Percentiles rank a stretch among this genome's conserved stretches.
phyloP scores from a whole-genome alignment of 495 filamentous ascomycete species.

The Xylaria palmicola region DNA sequence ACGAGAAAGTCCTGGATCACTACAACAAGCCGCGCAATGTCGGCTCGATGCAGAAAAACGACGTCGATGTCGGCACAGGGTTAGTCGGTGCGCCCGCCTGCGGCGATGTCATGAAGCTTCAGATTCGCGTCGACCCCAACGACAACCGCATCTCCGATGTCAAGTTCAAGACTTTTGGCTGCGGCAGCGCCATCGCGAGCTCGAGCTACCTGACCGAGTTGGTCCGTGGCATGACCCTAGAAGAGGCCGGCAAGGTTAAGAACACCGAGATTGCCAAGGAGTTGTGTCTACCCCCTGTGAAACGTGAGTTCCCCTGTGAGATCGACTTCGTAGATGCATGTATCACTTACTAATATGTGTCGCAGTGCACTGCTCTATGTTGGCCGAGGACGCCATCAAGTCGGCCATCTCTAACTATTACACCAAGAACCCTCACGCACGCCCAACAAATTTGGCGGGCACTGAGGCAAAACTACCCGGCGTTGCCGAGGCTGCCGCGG shows the following conservation, averaged over 20 bases:
- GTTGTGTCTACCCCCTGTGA: slow-evolving; percentile 90
- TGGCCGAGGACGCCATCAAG: slow-evolving; percentile 99
- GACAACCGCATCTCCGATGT: slow-evolving; percentile 90
- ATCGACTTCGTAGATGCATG: background rate
- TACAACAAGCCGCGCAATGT: slow-evolving; percentile 93
- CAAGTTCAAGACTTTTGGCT: slow-evolving; percentile 98
- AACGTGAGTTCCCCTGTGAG: slow-evolving; percentile 67
- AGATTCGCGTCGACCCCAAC: slow-evolving; percentile 92
- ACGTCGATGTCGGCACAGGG: slow-evolving; percentile 89
- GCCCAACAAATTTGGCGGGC: slow-evolving; percentile 69
- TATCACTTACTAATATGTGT: slow-evolving; percentile 18
- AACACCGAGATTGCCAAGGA: slow-evolving; percentile 99
- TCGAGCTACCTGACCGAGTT: slow-evolving; percentile 90
- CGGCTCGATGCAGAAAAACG: slow-evolving; percentile 84
- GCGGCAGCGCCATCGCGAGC: slow-evolving; percentile 90
- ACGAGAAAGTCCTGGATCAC: slow-evolving; percentile 82
- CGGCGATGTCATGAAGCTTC: slow-evolving; percentile 98
- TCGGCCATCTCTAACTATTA: slow-evolving; percentile 98
- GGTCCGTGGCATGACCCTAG: slow-evolving; percentile 92
- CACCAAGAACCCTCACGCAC: slow-evolving; percentile 85
- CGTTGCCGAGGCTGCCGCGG: slow-evolving; percentile 16
- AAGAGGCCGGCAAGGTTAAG: slow-evolving; percentile 84
- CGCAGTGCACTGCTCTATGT: slow-evolving; percentile 94
- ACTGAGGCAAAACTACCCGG: slow-evolving; percentile 58
- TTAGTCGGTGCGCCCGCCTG: slow-evolving; percentile 93